Conservation (phyloP, 1,139 yeast species). For the Nakaseomyces nivariensis region DNA sequence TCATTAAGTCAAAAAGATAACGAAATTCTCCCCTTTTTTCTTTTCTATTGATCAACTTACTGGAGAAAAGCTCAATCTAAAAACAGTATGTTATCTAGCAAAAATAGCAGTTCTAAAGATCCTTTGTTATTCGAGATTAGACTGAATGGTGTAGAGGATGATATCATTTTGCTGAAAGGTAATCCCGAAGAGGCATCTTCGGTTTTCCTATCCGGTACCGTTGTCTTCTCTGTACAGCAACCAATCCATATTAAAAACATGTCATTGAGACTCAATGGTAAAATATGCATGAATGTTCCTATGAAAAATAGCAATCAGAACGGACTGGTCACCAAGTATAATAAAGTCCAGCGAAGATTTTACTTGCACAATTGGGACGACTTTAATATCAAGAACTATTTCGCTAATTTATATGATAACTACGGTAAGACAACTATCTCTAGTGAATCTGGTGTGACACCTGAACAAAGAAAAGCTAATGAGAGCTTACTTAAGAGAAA, state of each 20-base stretch:
- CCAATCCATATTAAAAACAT: constrained; percentile 61
- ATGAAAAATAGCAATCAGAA: constrained; percentile 40
- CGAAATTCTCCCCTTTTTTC: too few species aligned
- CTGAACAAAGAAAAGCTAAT: constrained; percentile 7
- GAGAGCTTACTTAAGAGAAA: constrained; percentile 12
- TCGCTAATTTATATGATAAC: constrained; percentile 26
- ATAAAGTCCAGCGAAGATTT: constrained; percentile 51
- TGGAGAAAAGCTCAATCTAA: too few species aligned
- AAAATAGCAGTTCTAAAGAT: constrained; percentile 8
- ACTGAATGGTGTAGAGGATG: constrained; percentile 55
- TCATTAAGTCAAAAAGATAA: too few species aligned
- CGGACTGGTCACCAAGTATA: constrained; percentile 41
- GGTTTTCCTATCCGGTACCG: constrained; percentile 62
- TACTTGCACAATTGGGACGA: constrained; percentile 75
- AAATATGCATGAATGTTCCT: constrained; percentile 49
- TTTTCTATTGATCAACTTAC: too few species aligned
- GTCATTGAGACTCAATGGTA: constrained; percentile 54
- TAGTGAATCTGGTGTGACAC: constrained; percentile 13
- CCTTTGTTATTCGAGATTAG: constrained; percentile 26
- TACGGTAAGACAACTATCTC: constrained; percentile 11
- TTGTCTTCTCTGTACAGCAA: constrained; percentile 68
- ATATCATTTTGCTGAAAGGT: constrained; percentile 76
- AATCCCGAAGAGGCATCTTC: constrained; percentile 69
- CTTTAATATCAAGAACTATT: constrained; percentile 38
- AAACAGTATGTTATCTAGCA: too few species aligned